phyloP scores from a whole-genome alignment of 257 asterid genomes.

The Nicotiana noctiflora region DNA sequence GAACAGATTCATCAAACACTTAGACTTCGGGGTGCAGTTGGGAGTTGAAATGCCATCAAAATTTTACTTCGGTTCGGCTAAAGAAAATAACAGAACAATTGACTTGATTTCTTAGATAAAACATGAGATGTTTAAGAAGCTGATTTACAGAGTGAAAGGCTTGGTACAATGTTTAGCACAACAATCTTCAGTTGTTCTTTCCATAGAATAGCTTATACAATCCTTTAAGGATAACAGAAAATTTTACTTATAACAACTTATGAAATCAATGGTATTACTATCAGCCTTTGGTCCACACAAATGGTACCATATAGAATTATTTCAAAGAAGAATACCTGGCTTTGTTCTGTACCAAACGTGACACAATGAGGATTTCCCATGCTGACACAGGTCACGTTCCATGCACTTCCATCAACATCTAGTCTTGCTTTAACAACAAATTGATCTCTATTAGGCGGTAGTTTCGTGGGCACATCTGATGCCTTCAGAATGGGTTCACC shows the following conservation, averaged over 20 bases:
- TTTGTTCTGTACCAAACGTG: slow-evolving; percentile 49
- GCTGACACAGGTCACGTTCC: slow-evolving; percentile 85
- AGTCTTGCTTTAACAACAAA: slow-evolving; percentile 57
- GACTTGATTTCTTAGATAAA: background rate
- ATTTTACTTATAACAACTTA: background rate
- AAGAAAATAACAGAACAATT: background rate
- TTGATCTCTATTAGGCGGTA: slow-evolving; percentile 53
- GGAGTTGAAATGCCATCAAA: too few species aligned
- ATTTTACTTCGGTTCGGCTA: background rate
- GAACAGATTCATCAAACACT: too few species aligned
- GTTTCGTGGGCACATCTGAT: slow-evolving; percentile 79
- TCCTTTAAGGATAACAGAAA: background rate
- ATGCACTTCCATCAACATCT: slow-evolving; percentile 50
- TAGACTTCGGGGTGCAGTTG: too few species aligned
- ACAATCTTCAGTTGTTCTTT: background rate
- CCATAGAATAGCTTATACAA: background rate
- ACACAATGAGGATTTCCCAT: slow-evolving; percentile 94
- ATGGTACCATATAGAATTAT: background rate
- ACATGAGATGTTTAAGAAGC: background rate
- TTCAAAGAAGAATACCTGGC: slow-evolving; percentile 30
- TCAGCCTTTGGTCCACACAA: background rate
- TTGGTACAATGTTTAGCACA: background rate
- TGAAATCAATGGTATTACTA: background rate
- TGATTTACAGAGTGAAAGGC: background rate
- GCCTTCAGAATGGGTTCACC: slow-evolving; percentile 89